A percentile compares a stretch with the other conserved stretches of the same genome.
These are phyloP conservation scores for Backusella morwellensis DNA, from an alignment of 192 early-diverging fungal genomes.

Conservation along the genomic window DNA sequence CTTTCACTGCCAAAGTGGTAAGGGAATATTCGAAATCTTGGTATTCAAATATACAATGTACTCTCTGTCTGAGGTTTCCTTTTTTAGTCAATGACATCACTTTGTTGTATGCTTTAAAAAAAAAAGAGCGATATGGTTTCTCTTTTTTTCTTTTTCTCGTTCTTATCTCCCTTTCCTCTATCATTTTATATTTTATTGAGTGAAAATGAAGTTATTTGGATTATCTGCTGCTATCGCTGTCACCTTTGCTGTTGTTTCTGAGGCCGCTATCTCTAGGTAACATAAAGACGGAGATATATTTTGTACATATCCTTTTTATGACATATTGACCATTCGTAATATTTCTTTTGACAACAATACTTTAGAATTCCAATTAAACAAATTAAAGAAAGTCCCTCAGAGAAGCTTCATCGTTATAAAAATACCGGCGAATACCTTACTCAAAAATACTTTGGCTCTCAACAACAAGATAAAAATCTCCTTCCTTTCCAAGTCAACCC, in stretches of 20 bases:
- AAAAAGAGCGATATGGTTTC: neutral
- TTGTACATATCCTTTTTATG: neutral
- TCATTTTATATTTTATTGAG: neutral
- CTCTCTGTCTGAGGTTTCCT: neutral
- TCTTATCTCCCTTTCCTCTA: neutral
- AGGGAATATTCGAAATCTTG: too few relatives aligned
- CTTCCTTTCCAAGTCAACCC: constrained; percentile 49
- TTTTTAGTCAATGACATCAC: neutral
- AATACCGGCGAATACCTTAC: constrained; percentile 64
- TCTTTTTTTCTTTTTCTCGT: neutral
- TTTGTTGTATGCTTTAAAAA: neutral
- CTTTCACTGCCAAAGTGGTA: too few relatives aligned
- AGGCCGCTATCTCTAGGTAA: constrained; percentile 32
- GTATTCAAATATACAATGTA: neutral
- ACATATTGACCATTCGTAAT: neutral
- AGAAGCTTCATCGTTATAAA: constrained; percentile 60
- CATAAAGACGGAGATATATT: neutral
- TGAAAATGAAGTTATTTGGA: constrained; percentile 32
- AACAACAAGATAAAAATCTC: constrained; percentile 16
- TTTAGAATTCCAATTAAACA: constrained; percentile 65
- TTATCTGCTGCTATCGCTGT: constrained; percentile 18
- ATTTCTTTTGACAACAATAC: neutral
- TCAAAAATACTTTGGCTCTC: constrained; percentile 77
- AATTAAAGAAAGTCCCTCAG: constrained; percentile 56
- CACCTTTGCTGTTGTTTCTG: constrained; percentile 12